Percentiles rank a stretch among this genome's conserved stretches.
Evolutionary conservation across 805 yeast species (phyloP).

Genomic region (Hanseniaspora clermontiae): DNA sequence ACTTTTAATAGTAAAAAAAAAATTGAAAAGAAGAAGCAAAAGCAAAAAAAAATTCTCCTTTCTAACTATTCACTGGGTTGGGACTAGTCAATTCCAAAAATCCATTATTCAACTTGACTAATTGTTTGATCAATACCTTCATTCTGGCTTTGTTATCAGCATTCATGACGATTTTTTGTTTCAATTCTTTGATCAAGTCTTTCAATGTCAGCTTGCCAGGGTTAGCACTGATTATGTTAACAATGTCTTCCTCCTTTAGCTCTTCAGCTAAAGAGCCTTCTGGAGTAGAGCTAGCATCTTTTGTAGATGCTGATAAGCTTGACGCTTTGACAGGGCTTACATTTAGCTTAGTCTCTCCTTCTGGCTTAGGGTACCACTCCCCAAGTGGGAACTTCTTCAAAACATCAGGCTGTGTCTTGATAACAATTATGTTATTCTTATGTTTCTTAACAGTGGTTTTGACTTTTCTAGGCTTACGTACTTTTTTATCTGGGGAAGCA

Average conservation of each 20-base stretch:
- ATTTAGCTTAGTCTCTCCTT: conserved; percentile 25
- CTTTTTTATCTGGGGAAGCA: conserved; percentile 15
- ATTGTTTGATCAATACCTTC: conserved; percentile 43
- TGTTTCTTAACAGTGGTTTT: conserved; percentile 32
- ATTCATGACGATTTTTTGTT: conserved; percentile 49
- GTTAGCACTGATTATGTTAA: conserved; percentile 39
- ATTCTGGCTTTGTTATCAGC: conserved; percentile 51
- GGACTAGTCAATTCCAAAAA: conserved; percentile 18
- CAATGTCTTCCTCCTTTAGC: conserved; percentile 62
- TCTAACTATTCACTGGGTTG: not conserved
- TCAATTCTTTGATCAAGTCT: conserved; percentile 48
- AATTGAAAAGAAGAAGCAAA: not conserved
- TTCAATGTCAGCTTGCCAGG: conserved; percentile 39
- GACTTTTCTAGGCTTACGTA: conserved; percentile 26
- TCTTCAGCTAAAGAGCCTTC: conserved; percentile 6
- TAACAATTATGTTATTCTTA: conserved; percentile 43
- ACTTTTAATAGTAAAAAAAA: not conserved
- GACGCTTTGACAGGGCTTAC: conserved; percentile 8
- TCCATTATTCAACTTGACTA: conserved; percentile 38
- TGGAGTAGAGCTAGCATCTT: conserved; percentile 16
- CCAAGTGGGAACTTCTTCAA: conserved; percentile 62
- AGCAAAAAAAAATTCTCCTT: not conserved
- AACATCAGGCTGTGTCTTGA: conserved; percentile 51
- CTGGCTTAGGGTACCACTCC: conserved; percentile 63
- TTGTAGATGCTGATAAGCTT: not conserved